Percentiles rank a stretch among this genome's conserved stretches.
These are phyloP conservation scores for Claviceps monticola DNA, from an alignment of 2,329 filamentous ascomycete genomes.

Conservation along the genomic window DNA sequence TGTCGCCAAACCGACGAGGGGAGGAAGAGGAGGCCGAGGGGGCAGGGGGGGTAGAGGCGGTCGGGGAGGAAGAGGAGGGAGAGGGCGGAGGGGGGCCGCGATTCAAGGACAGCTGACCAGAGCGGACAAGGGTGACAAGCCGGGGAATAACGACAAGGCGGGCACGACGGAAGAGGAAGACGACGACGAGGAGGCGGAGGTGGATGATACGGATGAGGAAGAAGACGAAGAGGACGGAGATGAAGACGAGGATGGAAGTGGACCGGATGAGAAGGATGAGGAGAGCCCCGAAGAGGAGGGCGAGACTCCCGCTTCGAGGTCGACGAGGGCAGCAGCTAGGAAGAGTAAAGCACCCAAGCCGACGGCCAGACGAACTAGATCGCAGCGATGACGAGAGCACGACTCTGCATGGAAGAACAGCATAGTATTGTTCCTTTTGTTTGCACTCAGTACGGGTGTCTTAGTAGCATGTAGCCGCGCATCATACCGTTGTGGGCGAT, in stretches of 20 bases:
- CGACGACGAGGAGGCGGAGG: conserved; percentile 13
- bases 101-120: conserved; percentile 23
- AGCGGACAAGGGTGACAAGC: conserved; percentile 12
- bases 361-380: conserved; percentile 4
- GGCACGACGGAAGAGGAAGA: conserved; percentile 20
- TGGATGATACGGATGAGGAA: background rate
- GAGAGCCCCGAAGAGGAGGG: conserved; percentile 7
- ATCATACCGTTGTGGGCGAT: too few species aligned
- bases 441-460: background rate
- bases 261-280: conserved; percentile 16
- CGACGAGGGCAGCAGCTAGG: conserved; percentile 7
- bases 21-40: conserved; percentile 5
- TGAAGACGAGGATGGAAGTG: conserved; percentile 18
- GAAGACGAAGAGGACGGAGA: conserved; percentile 19
- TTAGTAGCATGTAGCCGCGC: too few species aligned
- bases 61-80: conserved; percentile 13
- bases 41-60: background rate
- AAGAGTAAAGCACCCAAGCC: conserved; percentile 4
- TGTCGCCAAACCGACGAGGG: conserved; percentile 24
- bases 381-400: conserved; percentile 4
- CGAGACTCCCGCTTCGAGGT: conserved; percentile 24
- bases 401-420: conserved; percentile 7
- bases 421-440: background rate
- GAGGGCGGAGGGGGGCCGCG: conserved; percentile 30
- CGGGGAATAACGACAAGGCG: conserved; percentile 15